Evolutionary conservation across 306 rosid genomes (phyloP), one percentile per base, ranked within the genome.

Genomic region (Dalbergia cultrata): DNA sequence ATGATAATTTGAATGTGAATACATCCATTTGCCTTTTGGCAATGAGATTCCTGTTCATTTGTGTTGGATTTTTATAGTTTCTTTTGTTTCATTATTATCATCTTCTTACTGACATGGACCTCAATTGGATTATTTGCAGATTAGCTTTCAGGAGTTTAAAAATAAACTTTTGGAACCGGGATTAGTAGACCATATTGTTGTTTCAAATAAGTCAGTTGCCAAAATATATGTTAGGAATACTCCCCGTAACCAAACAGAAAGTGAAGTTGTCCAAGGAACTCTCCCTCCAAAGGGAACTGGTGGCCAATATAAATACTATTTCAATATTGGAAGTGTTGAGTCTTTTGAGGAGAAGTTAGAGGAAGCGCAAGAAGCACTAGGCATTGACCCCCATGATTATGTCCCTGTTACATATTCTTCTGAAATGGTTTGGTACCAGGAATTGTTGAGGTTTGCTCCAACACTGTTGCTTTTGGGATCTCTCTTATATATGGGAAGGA

Each of bases 341-440:
- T 93, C 93, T 63, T 95, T 95, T 60, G 99, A 93, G 93, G 98
- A 93, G 85, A 95, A 95, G 89, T 80, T 95, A 82, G 97, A 95
- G 87, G 99, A 95, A 85, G 97, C 94, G n/a, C 98, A 95, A 80
- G 97, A 93, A 79, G 87, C 93, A 39, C 62, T 95, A 39, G 92
- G 94, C 74, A 85, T 93, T 63, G 97, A 95, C 76, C 74, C 96
- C 65, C 99, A 91, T 81, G 88, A 93, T 87, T 88, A 75, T 87
- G 86, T 95, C 70, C 99, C 99, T 63, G 99, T 95, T 13, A 93
- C 93, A 18, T 95, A 95, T 80, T 86, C 85, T 74, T 88, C 94
- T 44, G 96, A 91, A 81, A 85, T 86, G 91, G 92, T 86, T 63
- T 93, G 93, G 97, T 82, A 76, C 87, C 87, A 85, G 67, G 99